Percentiles rank a stretch among this genome's conserved stretches.
Conservation (phyloP, 2,329 filamentous ascomycete species). For the Acrocalymma vagum region DNA sequence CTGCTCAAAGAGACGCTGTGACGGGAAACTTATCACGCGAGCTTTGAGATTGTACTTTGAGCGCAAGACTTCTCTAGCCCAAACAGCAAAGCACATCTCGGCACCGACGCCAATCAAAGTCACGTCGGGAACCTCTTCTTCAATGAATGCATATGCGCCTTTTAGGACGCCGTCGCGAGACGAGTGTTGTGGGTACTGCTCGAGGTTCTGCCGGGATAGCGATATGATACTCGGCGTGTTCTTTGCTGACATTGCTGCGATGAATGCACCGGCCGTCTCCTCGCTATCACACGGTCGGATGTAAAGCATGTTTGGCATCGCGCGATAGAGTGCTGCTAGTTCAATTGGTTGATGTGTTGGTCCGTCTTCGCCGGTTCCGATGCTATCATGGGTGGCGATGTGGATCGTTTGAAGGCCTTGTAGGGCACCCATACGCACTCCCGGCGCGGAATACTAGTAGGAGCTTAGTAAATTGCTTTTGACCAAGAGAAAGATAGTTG, state of each 20-base stretch:
- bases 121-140: slow-evolving; percentile 52
- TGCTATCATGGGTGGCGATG: slow-evolving; percentile 67
- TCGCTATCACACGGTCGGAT: slow-evolving; percentile 67
- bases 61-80: slow-evolving; percentile 44
- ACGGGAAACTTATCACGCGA: slow-evolving; percentile 58
- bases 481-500: too few species aligned
- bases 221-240: slow-evolving; percentile 58
- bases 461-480: too few species aligned
- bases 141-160: slow-evolving; percentile 57
- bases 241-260: slow-evolving; percentile 53
- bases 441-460: slow-evolving; percentile 65
- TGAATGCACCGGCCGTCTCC: slow-evolving; percentile 64
- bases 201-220: slow-evolving; percentile 54
- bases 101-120: slow-evolving; percentile 60
- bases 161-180: slow-evolving; percentile 52
- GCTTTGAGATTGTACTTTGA: slow-evolving; percentile 48
- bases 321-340: slow-evolving; percentile 63
- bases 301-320: slow-evolving; percentile 69
- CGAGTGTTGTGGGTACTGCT: slow-evolving; percentile 51
- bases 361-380: slow-evolving; percentile 65
- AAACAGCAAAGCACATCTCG: slow-evolving; percentile 55
- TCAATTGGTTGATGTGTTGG: slow-evolving; percentile 70
- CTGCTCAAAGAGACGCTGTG: slow-evolving; percentile 55
- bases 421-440: slow-evolving; percentile 67
- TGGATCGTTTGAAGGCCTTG: slow-evolving; percentile 64